Base-by-base conservation (phyloP, 2,329 filamentous ascomycete genomes). In the Penicillium sp. region DNA sequence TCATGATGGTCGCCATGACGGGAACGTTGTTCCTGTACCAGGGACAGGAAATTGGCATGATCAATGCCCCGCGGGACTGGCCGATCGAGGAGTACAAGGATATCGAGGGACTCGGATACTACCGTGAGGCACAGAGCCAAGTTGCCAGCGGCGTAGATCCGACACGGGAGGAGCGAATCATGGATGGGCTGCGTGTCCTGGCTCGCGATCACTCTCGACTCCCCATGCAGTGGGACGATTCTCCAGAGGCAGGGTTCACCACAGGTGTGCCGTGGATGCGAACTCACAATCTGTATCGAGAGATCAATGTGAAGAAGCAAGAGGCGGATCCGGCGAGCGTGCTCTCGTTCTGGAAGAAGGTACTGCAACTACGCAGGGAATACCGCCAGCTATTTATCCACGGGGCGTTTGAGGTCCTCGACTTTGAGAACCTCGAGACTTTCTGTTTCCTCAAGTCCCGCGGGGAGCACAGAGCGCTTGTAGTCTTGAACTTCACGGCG, bases 201-300 rank as follows among this genome's bases (percentile, higher is more conserved):
- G 87, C 86, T 1, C 65, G 67, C 7, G 67, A 91, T 71, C 86
- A 91, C 71, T 83, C 88, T 15, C 82, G 89, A 17, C 83, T 86
- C 7, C 89, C 89, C 0, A 86, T 92, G 78, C 87, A 90, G 66
- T 92, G 89, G 89, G 82, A 82, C 58, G 80, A 74, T 1, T 76
- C 79, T 0, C 41, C 53, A 13, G 81, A 88, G 64, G 87, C 85
- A 2, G 89, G 89, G 0, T 91, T 91, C 75, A 88, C 86, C 3
- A 76, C 78, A 57, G 68, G 78, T 0, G 76, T 76, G 47, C 85
- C 86, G 0, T 89, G 87, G 86, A 88, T 89, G 85, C 79, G 84
- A 3, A 78, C 84, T 6, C 82, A 86, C 63, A 83, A 85, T 44
- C 79, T 63, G 19, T 68, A 66, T 55, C 46, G 11, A 17, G 68